Evolutionary conservation across 305 asterid species (phyloP), one percentile per base, ranked within the genome.

Genomic region (Fraxinus sp.): DNA sequence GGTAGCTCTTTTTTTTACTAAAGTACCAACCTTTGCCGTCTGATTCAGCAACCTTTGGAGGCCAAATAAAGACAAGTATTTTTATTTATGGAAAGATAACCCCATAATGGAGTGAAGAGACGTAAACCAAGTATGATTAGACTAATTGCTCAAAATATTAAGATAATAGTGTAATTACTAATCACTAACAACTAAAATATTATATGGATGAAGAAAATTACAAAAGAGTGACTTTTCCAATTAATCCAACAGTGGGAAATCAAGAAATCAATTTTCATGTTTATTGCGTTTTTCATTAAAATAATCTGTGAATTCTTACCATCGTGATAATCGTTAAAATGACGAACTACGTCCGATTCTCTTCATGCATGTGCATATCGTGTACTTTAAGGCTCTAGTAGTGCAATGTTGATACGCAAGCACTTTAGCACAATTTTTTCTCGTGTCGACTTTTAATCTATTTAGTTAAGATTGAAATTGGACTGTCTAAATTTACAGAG

Each of bases 31-130:
- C 74, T 28, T 14, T 32, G 72, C 33, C 62, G 3, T 7, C 79
- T 24, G 22, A 77, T 36, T 75, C 41, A 5, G 41, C 26, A 81
- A 24, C 80, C 84, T 59, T 81, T 37, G 49, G 66, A 55, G 66
- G 46, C 33, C 26, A 81, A 81, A 74, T 57, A n/a, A 73, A 79
- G 80, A 24, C 49, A 74, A 28, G 59, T 52, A 81, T 57, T 55
- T 33, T 57, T n/a, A 14, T 52, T 16, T 59, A 4, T 36, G 16
- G 75, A 55, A 75, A 36, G 73, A 20, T 55, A 81, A 18, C 80
- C 46, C 79, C 6, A 22, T 35, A 28, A 74, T 22, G 55, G 28
- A 74, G 41, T 78, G 44, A 74, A 81, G 84, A 57, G 80, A 16
- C 74, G 39, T 18, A 24, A 66, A 66, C 32, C 32, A 22, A 7